These are phyloP conservation scores for Bruguiera parviflora DNA, from an alignment of 345 rosid species.

Conservation along the genomic window DNA sequence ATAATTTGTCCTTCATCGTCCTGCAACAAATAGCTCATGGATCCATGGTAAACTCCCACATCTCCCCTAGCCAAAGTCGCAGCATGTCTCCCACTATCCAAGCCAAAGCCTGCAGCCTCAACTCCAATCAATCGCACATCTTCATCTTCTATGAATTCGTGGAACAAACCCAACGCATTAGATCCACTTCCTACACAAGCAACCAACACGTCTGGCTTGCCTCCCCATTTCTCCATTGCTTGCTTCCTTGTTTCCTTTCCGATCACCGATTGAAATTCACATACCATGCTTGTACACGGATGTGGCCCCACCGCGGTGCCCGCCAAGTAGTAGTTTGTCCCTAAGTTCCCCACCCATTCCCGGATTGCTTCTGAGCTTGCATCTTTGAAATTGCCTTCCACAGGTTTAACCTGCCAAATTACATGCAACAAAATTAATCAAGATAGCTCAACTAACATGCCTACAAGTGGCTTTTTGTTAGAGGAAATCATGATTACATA, in stretches of 20 bases:
- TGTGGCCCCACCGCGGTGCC: conserved; percentile 87
- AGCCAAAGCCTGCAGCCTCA: conserved; percentile 79
- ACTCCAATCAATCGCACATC: conserved; percentile 75
- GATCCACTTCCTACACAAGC: conserved; percentile 90
- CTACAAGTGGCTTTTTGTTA: no score
- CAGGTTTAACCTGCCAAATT: conserved; percentile 43
- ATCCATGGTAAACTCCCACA: conserved; percentile 80
- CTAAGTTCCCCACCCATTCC: conserved; percentile 51
- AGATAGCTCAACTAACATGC: no score
- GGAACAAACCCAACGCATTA: conserved; percentile 77
- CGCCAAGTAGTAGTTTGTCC: conserved; percentile 39
- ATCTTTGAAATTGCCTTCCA: conserved; percentile 61
- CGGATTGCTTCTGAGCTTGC: conserved; percentile 77
- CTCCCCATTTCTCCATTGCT: conserved; percentile 78
- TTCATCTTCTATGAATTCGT: conserved; percentile 57
- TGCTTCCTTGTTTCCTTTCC: conserved; percentile 83
- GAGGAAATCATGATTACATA: no score
- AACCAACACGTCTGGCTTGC: conserved; percentile 71
- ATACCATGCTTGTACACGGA: conserved; percentile 73
- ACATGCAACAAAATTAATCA: background rate
- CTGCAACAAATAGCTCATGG: conserved; percentile 74
- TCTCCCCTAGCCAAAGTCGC: conserved; percentile 79
- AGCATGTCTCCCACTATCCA: conserved; percentile 68
- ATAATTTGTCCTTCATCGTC: conserved; percentile 72
- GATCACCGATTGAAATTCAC: conserved; percentile 78